Percentiles rank a stretch among this genome's conserved stretches.
Evolutionary conservation across 192 early-diverging fungal species (phyloP).

Genomic region (Neocallimastix lanati): DNA sequence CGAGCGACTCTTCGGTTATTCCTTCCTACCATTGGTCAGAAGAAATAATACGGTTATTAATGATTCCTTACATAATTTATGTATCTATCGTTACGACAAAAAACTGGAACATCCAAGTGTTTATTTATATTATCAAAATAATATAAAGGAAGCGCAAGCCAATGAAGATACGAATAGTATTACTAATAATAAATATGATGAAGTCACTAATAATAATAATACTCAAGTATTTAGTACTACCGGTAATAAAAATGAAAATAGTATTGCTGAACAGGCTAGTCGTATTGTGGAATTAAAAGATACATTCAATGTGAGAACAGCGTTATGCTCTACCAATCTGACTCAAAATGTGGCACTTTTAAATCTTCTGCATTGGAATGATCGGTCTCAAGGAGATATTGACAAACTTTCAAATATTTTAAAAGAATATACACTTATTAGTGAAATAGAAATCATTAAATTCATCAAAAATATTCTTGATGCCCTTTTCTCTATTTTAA

Average conservation of each 20-base stretch:
- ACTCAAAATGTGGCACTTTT: conserved; percentile 43
- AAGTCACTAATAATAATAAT: conserved; percentile 7
- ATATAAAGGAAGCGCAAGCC: conserved; percentile 1
- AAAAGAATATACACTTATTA: conserved; percentile 30
- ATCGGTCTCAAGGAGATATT: conserved; percentile 7
- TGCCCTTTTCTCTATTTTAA: conserved; percentile 37
- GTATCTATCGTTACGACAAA: conserved; percentile 42
- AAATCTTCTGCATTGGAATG: conserved; percentile 48
- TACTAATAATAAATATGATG: conserved; percentile 7
- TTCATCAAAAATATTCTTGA: conserved; percentile 43
- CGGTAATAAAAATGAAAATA: background rate
- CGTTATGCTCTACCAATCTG: conserved; percentile 39
- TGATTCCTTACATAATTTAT: conserved; percentile 34
- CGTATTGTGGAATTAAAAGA: conserved; percentile 13
- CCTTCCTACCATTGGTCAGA: conserved; percentile 31
- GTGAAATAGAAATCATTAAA: conserved; percentile 49
- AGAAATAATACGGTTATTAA: conserved; percentile 27
- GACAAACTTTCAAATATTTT: conserved; percentile 16
- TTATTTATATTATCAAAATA: conserved; percentile 24
- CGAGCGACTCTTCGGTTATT: conserved; percentile 36
- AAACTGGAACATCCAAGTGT: conserved; percentile 10
- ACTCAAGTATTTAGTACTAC: background rate
- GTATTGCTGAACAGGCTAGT: background rate
- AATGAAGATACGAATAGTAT: conserved; percentile 5
- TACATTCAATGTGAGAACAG: conserved; percentile 25